These are phyloP conservation scores for Hypomyces rosellus DNA, from an alignment of 2,329 filamentous ascomycete genomes.

Conservation along the genomic window DNA sequence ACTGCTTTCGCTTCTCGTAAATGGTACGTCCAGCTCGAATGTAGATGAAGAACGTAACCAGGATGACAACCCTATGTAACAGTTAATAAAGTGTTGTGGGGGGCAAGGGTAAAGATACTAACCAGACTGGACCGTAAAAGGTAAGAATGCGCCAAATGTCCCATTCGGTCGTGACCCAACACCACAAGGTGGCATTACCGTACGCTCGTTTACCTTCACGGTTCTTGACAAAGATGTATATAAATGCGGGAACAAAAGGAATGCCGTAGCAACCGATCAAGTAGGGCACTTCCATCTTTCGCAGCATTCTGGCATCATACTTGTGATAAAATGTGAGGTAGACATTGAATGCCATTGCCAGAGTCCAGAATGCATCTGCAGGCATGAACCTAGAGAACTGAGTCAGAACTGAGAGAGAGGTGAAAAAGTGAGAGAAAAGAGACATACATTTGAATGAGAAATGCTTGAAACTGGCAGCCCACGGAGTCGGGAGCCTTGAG, in stretches of 20 bases:
- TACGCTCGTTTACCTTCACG: slow-evolving; percentile 53
- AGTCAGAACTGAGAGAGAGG: slow-evolving; percentile 12
- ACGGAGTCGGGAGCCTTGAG: slow-evolving; percentile 41
- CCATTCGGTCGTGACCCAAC: slow-evolving; percentile 65
- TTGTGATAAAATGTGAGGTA: slow-evolving; percentile 74
- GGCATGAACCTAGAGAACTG: slow-evolving; percentile 63
- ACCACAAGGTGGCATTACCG: slow-evolving; percentile 73
- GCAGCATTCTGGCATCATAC: slow-evolving; percentile 58
- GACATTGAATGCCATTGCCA: slow-evolving; percentile 80
- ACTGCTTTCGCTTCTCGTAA: slow-evolving; percentile 58
- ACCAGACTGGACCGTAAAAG: slow-evolving; percentile 72
- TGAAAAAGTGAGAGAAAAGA: neutral
- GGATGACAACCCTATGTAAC: slow-evolving; percentile 49
- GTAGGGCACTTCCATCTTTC: slow-evolving; percentile 65
- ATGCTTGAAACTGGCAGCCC: slow-evolving; percentile 66
- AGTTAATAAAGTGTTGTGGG: neutral
- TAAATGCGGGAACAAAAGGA: slow-evolving; percentile 61
- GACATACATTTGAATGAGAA: slow-evolving; percentile 74
- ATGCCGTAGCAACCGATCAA: slow-evolving; percentile 64
- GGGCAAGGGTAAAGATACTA: slow-evolving; percentile 17
- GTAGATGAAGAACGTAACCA: slow-evolving; percentile 59
- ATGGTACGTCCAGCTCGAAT: slow-evolving; percentile 60
- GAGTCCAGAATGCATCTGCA: slow-evolving; percentile 68
- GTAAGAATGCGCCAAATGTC: slow-evolving; percentile 65
- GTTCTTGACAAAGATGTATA: slow-evolving; percentile 59